Percentiles rank a stretch among this genome's conserved stretches.
Evolutionary conservation across 371 early-diverging fungal genomes (phyloP).

Genomic region (Syncephalis fuscata): DNA sequence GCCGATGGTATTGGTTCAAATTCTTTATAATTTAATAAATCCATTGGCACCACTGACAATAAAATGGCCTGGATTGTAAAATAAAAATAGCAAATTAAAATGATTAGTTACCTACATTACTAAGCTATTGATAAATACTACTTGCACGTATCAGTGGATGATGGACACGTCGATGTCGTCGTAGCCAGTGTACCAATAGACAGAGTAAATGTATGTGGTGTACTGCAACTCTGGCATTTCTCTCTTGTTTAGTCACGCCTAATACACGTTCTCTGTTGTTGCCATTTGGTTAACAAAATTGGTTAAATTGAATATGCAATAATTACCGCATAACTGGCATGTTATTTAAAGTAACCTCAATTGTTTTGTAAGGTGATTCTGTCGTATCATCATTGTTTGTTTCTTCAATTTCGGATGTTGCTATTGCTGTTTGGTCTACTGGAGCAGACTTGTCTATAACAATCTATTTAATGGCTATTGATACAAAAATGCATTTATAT

Average conservation of each 20-base stretch:
- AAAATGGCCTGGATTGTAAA: background rate
- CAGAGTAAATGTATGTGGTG: conserved; percentile 26
- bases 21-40: background rate
- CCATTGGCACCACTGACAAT: background rate
- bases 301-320: background rate
- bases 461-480: background rate
- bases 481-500: background rate
- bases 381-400: background rate
- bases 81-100: too few species aligned
- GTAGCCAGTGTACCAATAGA: conserved; percentile 17
- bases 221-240: conserved; percentile 15
- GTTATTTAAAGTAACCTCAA: background rate
- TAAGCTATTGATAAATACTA: background rate
- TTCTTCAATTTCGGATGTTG: background rate
- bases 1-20: too few species aligned
- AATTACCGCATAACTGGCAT: background rate
- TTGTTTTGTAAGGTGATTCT: background rate
- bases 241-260: conserved; percentile 20
- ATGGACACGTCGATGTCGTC: conserved; percentile 23
- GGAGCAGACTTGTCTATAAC: background rate
- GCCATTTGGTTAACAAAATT: background rate
- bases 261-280: background rate
- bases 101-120: background rate
- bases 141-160: conserved; percentile 13
- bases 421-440: background rate